Percentiles rank a stretch among this genome's conserved stretches.
phyloP scores from a whole-genome alignment of 176 grass and related monocot genomes.

The Eragrostis nindensis region DNA sequence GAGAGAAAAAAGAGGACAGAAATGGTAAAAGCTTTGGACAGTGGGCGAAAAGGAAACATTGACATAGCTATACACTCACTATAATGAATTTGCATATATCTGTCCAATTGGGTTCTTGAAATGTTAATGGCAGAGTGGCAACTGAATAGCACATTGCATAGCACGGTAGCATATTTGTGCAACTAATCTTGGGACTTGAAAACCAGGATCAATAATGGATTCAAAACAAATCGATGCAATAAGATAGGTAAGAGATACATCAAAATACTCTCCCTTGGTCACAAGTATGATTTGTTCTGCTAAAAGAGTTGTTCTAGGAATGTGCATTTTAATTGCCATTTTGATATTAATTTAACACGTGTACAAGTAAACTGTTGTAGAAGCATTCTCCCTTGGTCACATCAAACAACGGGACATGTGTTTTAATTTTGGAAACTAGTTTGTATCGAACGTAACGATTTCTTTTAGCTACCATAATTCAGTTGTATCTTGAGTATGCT shows the following conservation, averaged over 20 bases:
- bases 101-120: neutral
- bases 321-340: neutral
- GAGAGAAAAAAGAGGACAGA: neutral
- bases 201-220: neutral
- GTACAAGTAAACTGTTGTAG: neutral
- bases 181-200: neutral
- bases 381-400: slow-evolving; percentile 3
- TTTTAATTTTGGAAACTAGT: neutral
- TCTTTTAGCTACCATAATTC: neutral
- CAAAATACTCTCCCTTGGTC: too few species aligned
- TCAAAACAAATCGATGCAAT: neutral
- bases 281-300: neutral
- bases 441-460: neutral
- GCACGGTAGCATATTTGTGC: neutral
- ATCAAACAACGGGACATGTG: neutral
- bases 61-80: neutral
- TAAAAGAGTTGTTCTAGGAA: neutral
- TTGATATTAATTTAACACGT: neutral
- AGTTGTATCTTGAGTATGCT: neutral
- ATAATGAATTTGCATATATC: neutral
- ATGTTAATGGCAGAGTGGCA: neutral
- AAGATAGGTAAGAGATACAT: neutral
- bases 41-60: neutral
- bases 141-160: neutral
- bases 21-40: slow-evolving; percentile 30